Conservation (phyloP, 345 rosid species). For the Durio zibethinus region DNA sequence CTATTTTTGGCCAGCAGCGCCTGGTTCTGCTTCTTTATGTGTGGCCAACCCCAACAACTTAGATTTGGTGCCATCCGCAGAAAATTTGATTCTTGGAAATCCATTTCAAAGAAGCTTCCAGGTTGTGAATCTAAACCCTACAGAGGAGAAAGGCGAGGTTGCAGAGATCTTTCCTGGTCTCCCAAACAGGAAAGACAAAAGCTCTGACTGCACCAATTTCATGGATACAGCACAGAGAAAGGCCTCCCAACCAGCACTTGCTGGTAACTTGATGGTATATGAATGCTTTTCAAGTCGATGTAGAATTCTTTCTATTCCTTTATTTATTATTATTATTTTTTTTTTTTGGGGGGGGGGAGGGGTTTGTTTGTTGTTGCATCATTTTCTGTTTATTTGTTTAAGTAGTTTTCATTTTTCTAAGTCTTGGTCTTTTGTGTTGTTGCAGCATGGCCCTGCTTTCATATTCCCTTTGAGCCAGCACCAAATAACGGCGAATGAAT, state of each 20-base stretch:
- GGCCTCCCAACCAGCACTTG: slow-evolving; percentile 29
- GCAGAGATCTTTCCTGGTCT: slow-evolving; percentile 15
- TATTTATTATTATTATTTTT: slow-evolving; percentile 30
- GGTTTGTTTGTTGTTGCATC: neutral
- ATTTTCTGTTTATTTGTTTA: neutral
- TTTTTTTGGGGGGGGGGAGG: neutral
- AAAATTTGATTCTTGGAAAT: slow-evolving; percentile 24
- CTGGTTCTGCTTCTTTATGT: slow-evolving; percentile 26
- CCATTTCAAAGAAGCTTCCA: slow-evolving; percentile 31
- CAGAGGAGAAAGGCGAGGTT: slow-evolving; percentile 32
- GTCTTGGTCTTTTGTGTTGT: neutral
- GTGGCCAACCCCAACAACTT: slow-evolving; percentile 31
- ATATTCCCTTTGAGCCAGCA: slow-evolving; percentile 45
- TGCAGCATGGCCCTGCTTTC: slow-evolving; percentile 50
- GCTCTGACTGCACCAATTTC: slow-evolving; percentile 29
- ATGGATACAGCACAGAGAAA: slow-evolving; percentile 23
- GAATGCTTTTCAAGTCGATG: neutral
- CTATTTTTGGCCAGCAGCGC: slow-evolving; percentile 35
- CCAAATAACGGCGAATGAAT: slow-evolving; percentile 21
- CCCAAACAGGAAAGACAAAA: slow-evolving; percentile 27
- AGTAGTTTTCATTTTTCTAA: neutral
- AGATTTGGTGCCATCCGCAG: slow-evolving; percentile 14
- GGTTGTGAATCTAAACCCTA: slow-evolving; percentile 27
- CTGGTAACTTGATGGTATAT: slow-evolving; percentile 45
- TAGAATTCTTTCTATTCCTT: neutral